phyloP scores from a whole-genome alignment of 1,284 basidiomycete genomes.

The Anthracocystis walkeri region DNA sequence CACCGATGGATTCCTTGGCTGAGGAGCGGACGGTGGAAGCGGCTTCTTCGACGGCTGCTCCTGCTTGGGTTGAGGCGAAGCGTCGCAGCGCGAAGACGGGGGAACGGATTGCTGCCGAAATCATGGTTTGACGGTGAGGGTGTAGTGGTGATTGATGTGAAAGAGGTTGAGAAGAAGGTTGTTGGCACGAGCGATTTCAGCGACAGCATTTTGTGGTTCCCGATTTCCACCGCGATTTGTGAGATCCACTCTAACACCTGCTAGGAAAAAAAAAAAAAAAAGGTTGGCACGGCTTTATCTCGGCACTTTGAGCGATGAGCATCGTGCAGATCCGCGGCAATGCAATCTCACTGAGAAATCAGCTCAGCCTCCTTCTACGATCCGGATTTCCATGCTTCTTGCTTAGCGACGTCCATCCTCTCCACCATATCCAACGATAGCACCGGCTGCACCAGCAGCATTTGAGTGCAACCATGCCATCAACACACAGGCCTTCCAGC shows the following conservation, averaged over 20 bases:
- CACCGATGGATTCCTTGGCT: conserved; percentile 22
- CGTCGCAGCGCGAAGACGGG: conserved; percentile 3
- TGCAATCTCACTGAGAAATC: no score
- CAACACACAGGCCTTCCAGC: conserved; percentile 26
- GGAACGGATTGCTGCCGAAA: conserved; percentile 12
- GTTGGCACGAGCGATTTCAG: conserved; percentile 28
- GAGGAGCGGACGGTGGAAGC: conserved; percentile 15
- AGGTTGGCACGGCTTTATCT: background rate
- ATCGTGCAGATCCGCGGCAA: background rate
- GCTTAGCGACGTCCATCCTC: background rate
- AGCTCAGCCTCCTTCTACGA: no score
- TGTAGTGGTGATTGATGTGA: background rate
- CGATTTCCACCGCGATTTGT: conserved; percentile 24
- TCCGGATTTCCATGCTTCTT: no score
- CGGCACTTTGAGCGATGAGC: background rate
- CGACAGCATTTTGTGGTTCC: conserved; percentile 14
- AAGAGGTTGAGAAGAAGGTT: no score
- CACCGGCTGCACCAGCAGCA: background rate
- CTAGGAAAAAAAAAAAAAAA: no score
- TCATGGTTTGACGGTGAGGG: conserved; percentile 17
- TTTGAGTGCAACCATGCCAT: conserved; percentile 3
- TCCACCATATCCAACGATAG: background rate
- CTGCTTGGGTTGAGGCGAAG: conserved; percentile 25
- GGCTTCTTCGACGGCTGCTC: conserved; percentile 24
- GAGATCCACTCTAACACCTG: conserved; percentile 11